Evolutionary conservation across 257 asterid genomes (phyloP).

Genomic region (Schizonepeta tenuifolia): DNA sequence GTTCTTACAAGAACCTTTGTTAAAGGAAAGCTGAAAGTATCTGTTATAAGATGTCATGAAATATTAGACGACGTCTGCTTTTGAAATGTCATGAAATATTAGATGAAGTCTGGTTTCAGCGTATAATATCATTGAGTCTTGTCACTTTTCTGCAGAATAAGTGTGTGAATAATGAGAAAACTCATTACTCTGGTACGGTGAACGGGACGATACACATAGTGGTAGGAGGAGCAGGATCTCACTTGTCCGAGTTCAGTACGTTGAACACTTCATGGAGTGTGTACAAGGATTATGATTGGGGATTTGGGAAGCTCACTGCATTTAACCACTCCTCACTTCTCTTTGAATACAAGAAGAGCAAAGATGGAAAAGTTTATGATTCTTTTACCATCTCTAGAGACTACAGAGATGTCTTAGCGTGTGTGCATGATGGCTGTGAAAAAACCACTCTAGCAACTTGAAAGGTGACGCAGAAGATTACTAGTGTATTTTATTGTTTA

Average conservation of each 20-base stretch:
- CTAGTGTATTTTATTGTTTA: background rate
- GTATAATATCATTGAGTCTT: background rate
- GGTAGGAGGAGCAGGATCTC: slow-evolving; percentile 78
- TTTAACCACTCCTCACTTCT: slow-evolving; percentile 68
- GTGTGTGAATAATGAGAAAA: slow-evolving; percentile 55
- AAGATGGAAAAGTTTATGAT: slow-evolving; percentile 77
- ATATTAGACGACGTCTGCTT: too few species aligned
- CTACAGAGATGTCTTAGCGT: slow-evolving; percentile 77
- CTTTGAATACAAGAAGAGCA: slow-evolving; percentile 81
- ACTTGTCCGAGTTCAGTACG: slow-evolving; percentile 56
- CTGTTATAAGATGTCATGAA: too few species aligned
- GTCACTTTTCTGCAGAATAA: slow-evolving; percentile 45
- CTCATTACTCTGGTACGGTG: slow-evolving; percentile 60
- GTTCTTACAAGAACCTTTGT: background rate
- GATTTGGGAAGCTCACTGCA: slow-evolving; percentile 74
- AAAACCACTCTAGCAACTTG: slow-evolving; percentile 58
- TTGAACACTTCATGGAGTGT: slow-evolving; percentile 69
- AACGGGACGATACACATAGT: slow-evolving; percentile 83
- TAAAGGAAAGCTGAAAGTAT: too few species aligned
- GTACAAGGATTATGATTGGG: slow-evolving; percentile 74
- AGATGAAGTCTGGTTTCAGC: too few species aligned
- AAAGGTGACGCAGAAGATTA: slow-evolving; percentile 13
- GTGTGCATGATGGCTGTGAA: slow-evolving; percentile 79
- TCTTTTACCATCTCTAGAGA: slow-evolving; percentile 83
- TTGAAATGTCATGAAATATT: too few species aligned